Evolutionary conservation across 345 rosid species (phyloP).

Genomic region (Melaleuca quinquenervia): DNA sequence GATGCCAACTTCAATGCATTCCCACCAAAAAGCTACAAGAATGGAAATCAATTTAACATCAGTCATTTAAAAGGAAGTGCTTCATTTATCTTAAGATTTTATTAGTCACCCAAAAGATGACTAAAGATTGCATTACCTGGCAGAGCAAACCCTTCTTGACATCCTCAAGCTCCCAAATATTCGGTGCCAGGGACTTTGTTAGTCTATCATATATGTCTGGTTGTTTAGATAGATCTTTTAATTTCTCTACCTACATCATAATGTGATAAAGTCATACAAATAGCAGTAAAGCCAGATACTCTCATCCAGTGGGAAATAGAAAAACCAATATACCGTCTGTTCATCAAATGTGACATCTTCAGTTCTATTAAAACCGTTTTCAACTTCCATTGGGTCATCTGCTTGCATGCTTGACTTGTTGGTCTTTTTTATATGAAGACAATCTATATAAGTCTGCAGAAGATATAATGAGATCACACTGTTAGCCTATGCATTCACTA

Average conservation of each 20-base stretch:
- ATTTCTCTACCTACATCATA: conserved; percentile 42
- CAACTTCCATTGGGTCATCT: conserved; percentile 76
- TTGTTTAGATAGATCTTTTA: conserved; percentile 53
- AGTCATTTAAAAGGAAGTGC: background rate
- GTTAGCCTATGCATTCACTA: background rate
- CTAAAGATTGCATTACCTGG: conserved; percentile 36
- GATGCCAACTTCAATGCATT: conserved; percentile 74
- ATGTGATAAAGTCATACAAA: background rate
- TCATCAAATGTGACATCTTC: conserved; percentile 66
- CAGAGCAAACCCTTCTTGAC: conserved; percentile 91
- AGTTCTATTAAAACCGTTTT: conserved; percentile 34
- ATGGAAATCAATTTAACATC: background rate
- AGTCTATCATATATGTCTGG: conserved; percentile 82
- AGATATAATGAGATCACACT: background rate
- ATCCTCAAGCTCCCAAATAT: conserved; percentile 95
- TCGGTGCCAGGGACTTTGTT: conserved; percentile 82
- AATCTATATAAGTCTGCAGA: conserved; percentile 77
- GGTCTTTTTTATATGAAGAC: conserved; percentile 85
- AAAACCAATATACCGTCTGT: conserved; percentile 19
- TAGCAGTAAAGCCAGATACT: background rate
- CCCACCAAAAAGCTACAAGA: conserved; percentile 81
- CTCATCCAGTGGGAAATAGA: background rate
- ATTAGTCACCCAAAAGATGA: background rate
- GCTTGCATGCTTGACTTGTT: conserved; percentile 71
- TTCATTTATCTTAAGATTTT: background rate